Evolutionary conservation across 164 flowering plant species (phyloP).

Genomic region (Annona cherimola): DNA sequence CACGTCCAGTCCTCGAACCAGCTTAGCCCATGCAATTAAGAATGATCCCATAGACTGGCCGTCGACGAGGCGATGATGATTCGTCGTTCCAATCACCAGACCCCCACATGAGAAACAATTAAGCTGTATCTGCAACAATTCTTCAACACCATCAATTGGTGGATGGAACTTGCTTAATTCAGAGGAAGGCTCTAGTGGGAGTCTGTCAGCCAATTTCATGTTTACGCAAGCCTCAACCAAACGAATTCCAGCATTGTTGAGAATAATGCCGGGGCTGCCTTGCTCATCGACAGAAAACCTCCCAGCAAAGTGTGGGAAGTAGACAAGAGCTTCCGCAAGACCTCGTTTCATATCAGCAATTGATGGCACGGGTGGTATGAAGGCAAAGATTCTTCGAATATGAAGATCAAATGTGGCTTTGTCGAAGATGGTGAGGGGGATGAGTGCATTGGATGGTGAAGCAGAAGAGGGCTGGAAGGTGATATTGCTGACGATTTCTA

Average conservation of each 20-base stretch:
- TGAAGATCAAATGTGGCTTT: slow-evolving; percentile 10
- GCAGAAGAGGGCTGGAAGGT: slow-evolving; percentile 8
- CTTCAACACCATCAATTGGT: slow-evolving; percentile 6
- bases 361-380: slow-evolving; percentile 9
- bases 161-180: slow-evolving; percentile 10
- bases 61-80: slow-evolving; percentile 6
- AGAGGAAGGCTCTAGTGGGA: slow-evolving; percentile 8
- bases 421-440: slow-evolving; percentile 16
- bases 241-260: slow-evolving; percentile 15
- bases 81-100: slow-evolving; percentile 1
- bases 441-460: neutral
- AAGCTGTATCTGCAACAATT: slow-evolving; percentile 14
- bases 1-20: slow-evolving; percentile 2
- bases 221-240: slow-evolving; percentile 9
- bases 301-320: slow-evolving; percentile 14
- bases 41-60: slow-evolving; percentile 7
- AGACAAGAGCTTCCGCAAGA: slow-evolving; percentile 7
- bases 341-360: slow-evolving; percentile 6
- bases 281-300: slow-evolving; percentile 4
- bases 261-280: slow-evolving; percentile 1
- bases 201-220: neutral
- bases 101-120: slow-evolving; percentile 8
- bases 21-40: slow-evolving; percentile 7
- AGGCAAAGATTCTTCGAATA: slow-evolving; percentile 4
- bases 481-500: slow-evolving; percentile 8